Percentiles rank a stretch among this genome's conserved stretches.
phyloP scores from a whole-genome alignment of 345 rosid species.

The Cochlearia excelsa region DNA sequence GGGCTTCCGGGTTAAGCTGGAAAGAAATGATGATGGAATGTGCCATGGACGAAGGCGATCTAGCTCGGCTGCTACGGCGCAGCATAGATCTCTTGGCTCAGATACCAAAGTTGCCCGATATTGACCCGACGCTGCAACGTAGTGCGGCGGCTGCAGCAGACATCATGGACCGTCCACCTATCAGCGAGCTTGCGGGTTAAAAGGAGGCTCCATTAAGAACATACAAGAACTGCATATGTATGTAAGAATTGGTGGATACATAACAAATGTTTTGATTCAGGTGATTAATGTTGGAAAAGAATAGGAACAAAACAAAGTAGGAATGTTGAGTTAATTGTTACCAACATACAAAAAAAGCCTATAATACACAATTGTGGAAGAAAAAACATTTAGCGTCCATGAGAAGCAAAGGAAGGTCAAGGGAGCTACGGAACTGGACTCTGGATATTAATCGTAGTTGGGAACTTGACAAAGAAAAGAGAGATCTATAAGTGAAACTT shows the following conservation, averaged over 20 bases:
- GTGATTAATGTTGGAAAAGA: slow-evolving; percentile 34
- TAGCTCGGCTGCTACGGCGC: slow-evolving; percentile 77
- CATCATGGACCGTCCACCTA: slow-evolving; percentile 91
- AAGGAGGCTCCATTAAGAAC: neutral
- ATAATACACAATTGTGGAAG: slow-evolving; percentile 23
- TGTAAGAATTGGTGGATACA: slow-evolving; percentile 23
- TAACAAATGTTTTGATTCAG: slow-evolving; percentile 27
- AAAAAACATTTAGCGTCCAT: slow-evolving; percentile 27
- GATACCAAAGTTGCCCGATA: slow-evolving; percentile 88
- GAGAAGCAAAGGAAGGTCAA: slow-evolving; percentile 22
- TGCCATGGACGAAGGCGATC: slow-evolving; percentile 96
- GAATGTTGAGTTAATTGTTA: slow-evolving; percentile 28
- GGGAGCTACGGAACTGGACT: slow-evolving; percentile 1
- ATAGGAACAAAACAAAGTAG: slow-evolving; percentile 21
- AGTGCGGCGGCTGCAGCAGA: slow-evolving; percentile 62
- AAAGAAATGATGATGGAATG: slow-evolving; percentile 93
- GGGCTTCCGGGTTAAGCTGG: slow-evolving; percentile 97
- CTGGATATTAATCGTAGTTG: slow-evolving; percentile 10
- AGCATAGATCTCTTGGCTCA: slow-evolving; percentile 83
- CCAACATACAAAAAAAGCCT: slow-evolving; percentile 24
- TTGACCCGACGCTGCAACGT: slow-evolving; percentile 59
- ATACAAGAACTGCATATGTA: slow-evolving; percentile 20
- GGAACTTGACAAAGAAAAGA: slow-evolving; percentile 42
- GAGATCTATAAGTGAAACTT: slow-evolving; percentile 38
- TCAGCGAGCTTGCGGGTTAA: slow-evolving; percentile 86